phyloP scores from a whole-genome alignment of 768 basidiomycete genomes.

The Tylopilus subfusipes region DNA sequence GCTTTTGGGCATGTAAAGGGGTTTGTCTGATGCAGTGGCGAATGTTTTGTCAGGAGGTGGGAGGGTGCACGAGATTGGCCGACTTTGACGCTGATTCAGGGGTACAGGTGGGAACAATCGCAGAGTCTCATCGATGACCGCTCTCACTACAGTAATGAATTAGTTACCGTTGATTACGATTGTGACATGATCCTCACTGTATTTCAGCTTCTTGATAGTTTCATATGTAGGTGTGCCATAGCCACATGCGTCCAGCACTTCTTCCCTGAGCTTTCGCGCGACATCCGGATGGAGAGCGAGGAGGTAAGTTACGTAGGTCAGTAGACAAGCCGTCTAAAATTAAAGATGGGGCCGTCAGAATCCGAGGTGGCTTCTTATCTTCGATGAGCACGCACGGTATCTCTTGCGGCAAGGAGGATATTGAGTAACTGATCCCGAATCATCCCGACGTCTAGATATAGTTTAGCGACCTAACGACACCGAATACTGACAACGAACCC shows the following conservation, averaged over 20 bases:
- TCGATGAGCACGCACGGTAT: slow-evolving; percentile 52
- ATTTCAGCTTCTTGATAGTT: slow-evolving; percentile 56
- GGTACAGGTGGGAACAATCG: slow-evolving; percentile 79
- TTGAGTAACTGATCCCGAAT: slow-evolving; percentile 79
- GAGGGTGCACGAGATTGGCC: slow-evolving; percentile 45
- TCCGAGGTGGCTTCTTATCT: background rate
- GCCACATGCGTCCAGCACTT: slow-evolving; percentile 58
- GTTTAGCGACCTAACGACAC: slow-evolving; percentile 3
- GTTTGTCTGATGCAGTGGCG: slow-evolving; percentile 31
- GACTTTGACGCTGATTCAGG: slow-evolving; percentile 61
- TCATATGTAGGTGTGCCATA: slow-evolving; percentile 51
- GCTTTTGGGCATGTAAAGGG: slow-evolving; percentile 56
- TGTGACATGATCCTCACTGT: slow-evolving; percentile 44
- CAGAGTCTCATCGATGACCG: slow-evolving; percentile 76
- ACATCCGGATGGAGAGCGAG: slow-evolving; percentile 64
- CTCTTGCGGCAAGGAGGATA: slow-evolving; percentile 72
- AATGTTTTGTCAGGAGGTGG: slow-evolving; percentile 53
- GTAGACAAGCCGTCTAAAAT: slow-evolving; percentile 60
- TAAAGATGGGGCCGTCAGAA: background rate
- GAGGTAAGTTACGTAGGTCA: slow-evolving; percentile 70
- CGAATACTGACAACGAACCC: slow-evolving; percentile 36
- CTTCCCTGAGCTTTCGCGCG: slow-evolving; percentile 48
- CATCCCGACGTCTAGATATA: slow-evolving; percentile 49
- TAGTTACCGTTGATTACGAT: slow-evolving; percentile 1
- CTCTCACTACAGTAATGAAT: slow-evolving; percentile 48